phyloP scores from a whole-genome alignment of 768 basidiomycete genomes.

The Daedaleopsis sinensis region DNA sequence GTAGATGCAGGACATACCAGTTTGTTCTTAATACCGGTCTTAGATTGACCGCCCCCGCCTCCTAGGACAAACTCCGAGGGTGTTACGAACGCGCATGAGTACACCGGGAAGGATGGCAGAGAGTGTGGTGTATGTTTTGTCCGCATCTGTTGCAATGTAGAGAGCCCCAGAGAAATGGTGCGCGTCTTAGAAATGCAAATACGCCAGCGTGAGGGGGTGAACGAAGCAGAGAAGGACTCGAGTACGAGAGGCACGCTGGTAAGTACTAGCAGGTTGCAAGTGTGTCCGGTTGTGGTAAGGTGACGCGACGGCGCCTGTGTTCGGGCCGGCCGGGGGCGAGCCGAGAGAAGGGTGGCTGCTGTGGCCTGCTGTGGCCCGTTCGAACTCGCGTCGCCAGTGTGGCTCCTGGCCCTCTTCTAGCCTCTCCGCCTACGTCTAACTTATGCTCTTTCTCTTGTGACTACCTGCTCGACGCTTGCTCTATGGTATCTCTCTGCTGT shows the following conservation, averaged over 20 bases:
- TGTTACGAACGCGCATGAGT: slow-evolving; percentile 79
- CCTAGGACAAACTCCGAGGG: slow-evolving; percentile 78
- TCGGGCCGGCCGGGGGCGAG: neutral
- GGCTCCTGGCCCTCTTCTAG: slow-evolving; percentile 2
- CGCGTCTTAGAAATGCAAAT: too few relatives aligned
- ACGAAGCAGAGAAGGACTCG: neutral
- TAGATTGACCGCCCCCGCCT: slow-evolving; percentile 87
- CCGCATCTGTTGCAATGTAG: slow-evolving; percentile 54
- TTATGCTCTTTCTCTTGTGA: slow-evolving; percentile 5
- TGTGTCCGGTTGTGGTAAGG: neutral
- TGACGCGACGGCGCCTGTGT: slow-evolving; percentile 2
- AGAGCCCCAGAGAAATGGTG: neutral
- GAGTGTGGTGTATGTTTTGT: slow-evolving; percentile 77
- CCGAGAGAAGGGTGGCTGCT: neutral
- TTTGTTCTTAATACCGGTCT: slow-evolving; percentile 93
- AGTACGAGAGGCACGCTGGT: neutral
- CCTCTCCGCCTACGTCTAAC: slow-evolving; percentile 7
- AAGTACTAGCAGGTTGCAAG: neutral
- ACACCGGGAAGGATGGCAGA: slow-evolving; percentile 86
- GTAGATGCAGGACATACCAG: slow-evolving; percentile 50
- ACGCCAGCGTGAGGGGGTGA: neutral
- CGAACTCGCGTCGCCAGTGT: neutral
- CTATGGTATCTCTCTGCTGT: neutral
- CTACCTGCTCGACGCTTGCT: neutral
- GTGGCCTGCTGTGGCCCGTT: neutral